A percentile compares a stretch with the other conserved stretches of the same genome.
Evolutionary conservation across 805 yeast genomes (phyloP).

Genomic region (Yamadazyma sp.): DNA sequence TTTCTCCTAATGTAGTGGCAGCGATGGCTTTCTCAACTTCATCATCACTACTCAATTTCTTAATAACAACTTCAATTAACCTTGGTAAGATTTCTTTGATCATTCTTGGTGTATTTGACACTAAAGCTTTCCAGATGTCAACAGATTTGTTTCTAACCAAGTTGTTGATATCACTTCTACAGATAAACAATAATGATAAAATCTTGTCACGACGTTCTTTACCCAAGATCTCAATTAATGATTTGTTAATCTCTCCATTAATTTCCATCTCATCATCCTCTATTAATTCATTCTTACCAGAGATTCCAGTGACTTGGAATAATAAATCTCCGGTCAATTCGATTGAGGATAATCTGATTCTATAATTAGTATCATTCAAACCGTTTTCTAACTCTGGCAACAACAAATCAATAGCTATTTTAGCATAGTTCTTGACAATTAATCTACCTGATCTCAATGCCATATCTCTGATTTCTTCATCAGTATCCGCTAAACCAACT

Average conservation of each 20-base stretch:
- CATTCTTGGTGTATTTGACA: slow-evolving; percentile 92
- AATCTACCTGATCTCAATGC: slow-evolving; percentile 91
- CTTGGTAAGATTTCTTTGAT: slow-evolving; percentile 89
- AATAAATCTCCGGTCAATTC: slow-evolving; percentile 93
- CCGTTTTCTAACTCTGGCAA: slow-evolving; percentile 94
- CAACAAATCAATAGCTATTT: slow-evolving; percentile 86
- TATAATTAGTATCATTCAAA: slow-evolving; percentile 71
- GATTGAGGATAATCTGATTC: slow-evolving; percentile 90
- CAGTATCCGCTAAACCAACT: slow-evolving; percentile 84
- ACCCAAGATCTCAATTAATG: slow-evolving; percentile 78
- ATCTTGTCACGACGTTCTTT: slow-evolving; percentile 84
- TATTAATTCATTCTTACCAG: slow-evolving; percentile 67
- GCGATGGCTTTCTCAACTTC: slow-evolving; percentile 80
- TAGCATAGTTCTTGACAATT: slow-evolving; percentile 86
- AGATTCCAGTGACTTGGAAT: slow-evolving; percentile 90
- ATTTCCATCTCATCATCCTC: slow-evolving; percentile 48
- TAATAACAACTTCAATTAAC: slow-evolving; percentile 74
- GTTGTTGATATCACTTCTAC: slow-evolving; percentile 89
- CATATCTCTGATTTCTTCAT: slow-evolving; percentile 83
- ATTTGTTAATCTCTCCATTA: slow-evolving; percentile 52
- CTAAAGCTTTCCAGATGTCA: slow-evolving; percentile 96
- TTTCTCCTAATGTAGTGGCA: slow-evolving; percentile 90
- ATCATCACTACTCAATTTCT: slow-evolving; percentile 79
- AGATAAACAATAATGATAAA: slow-evolving; percentile 80
- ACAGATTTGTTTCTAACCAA: slow-evolving; percentile 85